Base-by-base conservation (phyloP, 2,329 filamentous ascomycete genomes). In the Ceratocystis diversiconidia region DNA sequence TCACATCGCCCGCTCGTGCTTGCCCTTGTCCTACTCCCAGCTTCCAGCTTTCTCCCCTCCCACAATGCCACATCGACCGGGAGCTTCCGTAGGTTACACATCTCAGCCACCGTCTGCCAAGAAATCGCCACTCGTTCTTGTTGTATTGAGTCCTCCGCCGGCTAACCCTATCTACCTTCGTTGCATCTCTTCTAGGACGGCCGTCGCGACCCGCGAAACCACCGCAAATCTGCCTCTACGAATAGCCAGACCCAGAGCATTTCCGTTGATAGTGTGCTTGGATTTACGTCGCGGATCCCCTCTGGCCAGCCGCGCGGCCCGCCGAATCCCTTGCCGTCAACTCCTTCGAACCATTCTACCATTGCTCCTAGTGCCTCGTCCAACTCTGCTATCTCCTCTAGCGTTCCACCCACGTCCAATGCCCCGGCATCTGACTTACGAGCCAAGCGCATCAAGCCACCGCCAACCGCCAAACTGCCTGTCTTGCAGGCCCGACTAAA, bases 211-310 rank as follows among this genome's bases (percentile, higher is more conserved):
- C 46, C 43, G 30, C 59, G 57, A 19, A 57, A 30, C 36, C 61
- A 25, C 30, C 65, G 62, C 19, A 57, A 41, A 1, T 44, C 30
- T 32, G 62, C 62, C 22, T 41, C 32, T 12, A 32, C 25, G 36
- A 63, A 50, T 36, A 66, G 48, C 41, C 65, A 66, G 50, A 65
- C 64, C 5, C 69, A 83, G 80, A 72, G 71, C 74, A 90, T 97
- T 73, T 86, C 85, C 0, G 92, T 99, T 74, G 94, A 99, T 77
- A 95, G 92, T 73, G 89, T 97, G 69, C 85, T 99, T 4, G 91
- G 95, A 74, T 90, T 95, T 77, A 88, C 91, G 67, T 94, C 90
- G 62, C 92, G 96, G 72, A 94, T 99, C 50, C 94, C 94, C 1
- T 97, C 94, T 0, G 92, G 91, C 71, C 92, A 96, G 75, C 89